Evolutionary conservation across 78 protist genomes (phyloP), one percentile per base, ranked within the genome.

Genomic region (Dictyostelium discoideum): DNA sequence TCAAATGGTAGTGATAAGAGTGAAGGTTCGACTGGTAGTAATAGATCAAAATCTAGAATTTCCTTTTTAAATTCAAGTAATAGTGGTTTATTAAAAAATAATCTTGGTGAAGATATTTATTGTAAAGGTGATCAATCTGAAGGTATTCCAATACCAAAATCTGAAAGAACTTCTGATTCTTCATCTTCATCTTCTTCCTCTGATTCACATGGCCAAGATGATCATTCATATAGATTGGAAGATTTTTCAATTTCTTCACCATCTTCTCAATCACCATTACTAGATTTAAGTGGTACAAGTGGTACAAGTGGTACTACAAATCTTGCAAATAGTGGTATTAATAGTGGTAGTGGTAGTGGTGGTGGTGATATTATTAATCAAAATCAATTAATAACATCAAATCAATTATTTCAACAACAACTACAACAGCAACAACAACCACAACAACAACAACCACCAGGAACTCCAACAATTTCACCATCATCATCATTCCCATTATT

Each of bases 131-230:
- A 74, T 37, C 81, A 32, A 37, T 74, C 81, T 0, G 81, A 74
- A 74, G 81, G 81, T 18, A 74, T 74, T 37, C 81, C 81, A 42
- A 14, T 50, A 7, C 84, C 84, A 79, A 79, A 79, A 44, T 65
- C 63, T 79, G 54, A 39, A 32, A 77, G 40, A 44, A 42, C 84
- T n/a, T 46, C 29, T 11, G 32, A 22, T 22, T 22, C 65, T 0
- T 16, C 54, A 1, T 20, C 84, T 44, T n/a, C 84, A 5, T n/a
- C 54, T 22, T 7, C 16, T 39, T 40, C 83, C 13, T 77, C 44
- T 8, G 39, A 74, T 74, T 74, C 81, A 16, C 42, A 32, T 13
- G 24, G 39, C 16, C 81, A 74, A 74, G 69, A 60, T 60, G 69
- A 60, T 60, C 69, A 60, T 60, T 60, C 69, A 24, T 60, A 60